phyloP scores from a whole-genome alignment of 305 asterid species.

The Fraxinus albicans region DNA sequence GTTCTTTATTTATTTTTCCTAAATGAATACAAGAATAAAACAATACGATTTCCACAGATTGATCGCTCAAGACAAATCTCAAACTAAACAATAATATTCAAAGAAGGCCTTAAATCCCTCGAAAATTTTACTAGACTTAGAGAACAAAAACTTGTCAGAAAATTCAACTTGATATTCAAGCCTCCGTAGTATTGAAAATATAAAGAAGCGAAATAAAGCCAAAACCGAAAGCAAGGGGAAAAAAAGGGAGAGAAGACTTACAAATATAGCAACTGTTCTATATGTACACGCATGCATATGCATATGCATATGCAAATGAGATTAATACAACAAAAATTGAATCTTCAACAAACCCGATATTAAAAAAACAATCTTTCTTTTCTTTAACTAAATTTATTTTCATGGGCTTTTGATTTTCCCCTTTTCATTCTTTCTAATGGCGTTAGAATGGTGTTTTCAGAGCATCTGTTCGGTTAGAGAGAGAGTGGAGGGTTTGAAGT shows the following conservation, averaged over 20 bases:
- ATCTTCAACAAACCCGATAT: not conserved
- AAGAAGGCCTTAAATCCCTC: slow-evolving; percentile 36
- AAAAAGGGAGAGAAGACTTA: slow-evolving; percentile 24
- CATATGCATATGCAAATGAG: not conserved
- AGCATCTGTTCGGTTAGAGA: not conserved
- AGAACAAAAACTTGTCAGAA: not conserved
- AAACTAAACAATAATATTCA: slow-evolving; percentile 38
- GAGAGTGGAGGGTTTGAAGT: not conserved
- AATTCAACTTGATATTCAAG: not conserved
- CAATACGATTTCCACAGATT: not conserved
- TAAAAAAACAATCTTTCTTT: not conserved
- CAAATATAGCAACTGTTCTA: slow-evolving; percentile 45
- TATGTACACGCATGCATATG: slow-evolving; percentile 17
- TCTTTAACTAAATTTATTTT: not conserved
- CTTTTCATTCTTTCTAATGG: not conserved
- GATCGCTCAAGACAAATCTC: slow-evolving; percentile 5
- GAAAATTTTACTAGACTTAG: slow-evolving; percentile 14
- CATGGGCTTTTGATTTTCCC: not conserved
- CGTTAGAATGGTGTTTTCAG: not conserved
- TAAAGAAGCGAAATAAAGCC: not conserved
- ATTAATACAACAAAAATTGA: not conserved
- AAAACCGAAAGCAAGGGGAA: not conserved
- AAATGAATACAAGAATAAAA: not conserved
- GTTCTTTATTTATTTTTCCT: not conserved
- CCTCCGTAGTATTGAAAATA: not conserved